Evolutionary conservation across 176 grass and related monocot genomes (phyloP), one percentile per base, ranked within the genome.

Genomic region (Eragrostis curvula): DNA sequence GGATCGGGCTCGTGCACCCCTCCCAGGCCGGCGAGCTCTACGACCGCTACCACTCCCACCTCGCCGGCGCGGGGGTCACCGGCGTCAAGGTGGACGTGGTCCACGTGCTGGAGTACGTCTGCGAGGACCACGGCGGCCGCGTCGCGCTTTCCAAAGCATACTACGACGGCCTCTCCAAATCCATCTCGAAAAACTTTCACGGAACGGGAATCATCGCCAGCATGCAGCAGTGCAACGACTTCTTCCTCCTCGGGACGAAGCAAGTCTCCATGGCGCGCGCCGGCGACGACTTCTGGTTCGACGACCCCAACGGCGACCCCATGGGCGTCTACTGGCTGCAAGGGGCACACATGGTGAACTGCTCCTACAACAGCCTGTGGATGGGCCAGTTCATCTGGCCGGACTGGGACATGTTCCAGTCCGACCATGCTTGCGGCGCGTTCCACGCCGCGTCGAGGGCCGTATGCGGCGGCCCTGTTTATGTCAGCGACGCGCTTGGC

Each of bases 141-240:
- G 93, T 92, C 1, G 90, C 81, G 74, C 58, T 95, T 20, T 87
- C 87, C 46, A 95, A 79, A 66, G 78, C 90, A 0, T 95, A 96
- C 75, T 96, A 83, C 79, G 69, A 27, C 45, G 90, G 65, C 3
- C 85, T 96, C 9, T 88, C 85, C 0, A 62, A 55, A 0, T 96
- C 93, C 15, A 18, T 96, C 5, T 71, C 79, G 1, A 88, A 74
- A 49, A 77, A 92, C 68, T 91, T 97, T 55, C 12, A 32, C 9
- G 90, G 90, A 12, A 93, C 73, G 25, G 94, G 88, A 4, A 87
- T 89, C 29, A 89, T 97, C 42, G 94, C 91, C 14, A 97, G 94
- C 81, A 97, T 97, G 94, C 82, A 93, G 82, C 94, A 97, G 44
- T 93, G 90, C 88, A 93, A 89, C 78, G 90, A 93, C 64, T 93